Evolutionary conservation across 805 yeast species (phyloP), one percentile per base, ranked within the genome.

Genomic region (Yamadazyma philogaea): DNA sequence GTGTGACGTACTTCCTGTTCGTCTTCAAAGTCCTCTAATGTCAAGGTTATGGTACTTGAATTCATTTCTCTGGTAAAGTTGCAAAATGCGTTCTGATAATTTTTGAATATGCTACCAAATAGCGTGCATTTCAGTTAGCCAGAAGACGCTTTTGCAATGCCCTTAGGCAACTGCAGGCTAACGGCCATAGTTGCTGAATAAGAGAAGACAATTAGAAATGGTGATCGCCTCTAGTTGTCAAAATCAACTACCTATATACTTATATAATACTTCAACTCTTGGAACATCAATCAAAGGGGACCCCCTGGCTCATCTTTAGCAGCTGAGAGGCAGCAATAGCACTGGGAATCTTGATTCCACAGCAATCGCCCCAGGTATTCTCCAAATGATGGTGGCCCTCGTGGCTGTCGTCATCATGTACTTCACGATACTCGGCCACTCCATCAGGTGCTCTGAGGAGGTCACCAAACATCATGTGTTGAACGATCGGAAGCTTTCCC

Each of bases 341-440:
- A 64, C 96, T 88, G 0, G 99, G 99, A 1, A 93, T 77, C 57
- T 87, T 87, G 39, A 93, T 93, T 6, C 99, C 99, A 68, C 99
- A 93, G 57, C 99, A 93, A 60, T 93, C 98, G 7, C 96, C 98
- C 96, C 96, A 93, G 2, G 87, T 81, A 44, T 69, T 75, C 7
- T 45, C 47, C 14, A 46, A 54, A 41, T 57, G 60, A 21, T 51
- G 55, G 49, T 50, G 51, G 32, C 49, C 60, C 37, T 39, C 42
- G 39, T 57, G 59, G 20, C 49, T 55, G 50, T 48, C 48, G 33
- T 50, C 60, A 39, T 43, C 42, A 8, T 44, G 44, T 11, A 58
- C 56, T 2, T 59, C 64, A 14, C 57, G 56, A 8, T 40, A 44
- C 2, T 57, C 64, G 35, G 60, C 63, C 0, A 87, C 69, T 0